Conservation (phyloP, 169 alveolate species). For the Cryptosporidium meleagridis region DNA sequence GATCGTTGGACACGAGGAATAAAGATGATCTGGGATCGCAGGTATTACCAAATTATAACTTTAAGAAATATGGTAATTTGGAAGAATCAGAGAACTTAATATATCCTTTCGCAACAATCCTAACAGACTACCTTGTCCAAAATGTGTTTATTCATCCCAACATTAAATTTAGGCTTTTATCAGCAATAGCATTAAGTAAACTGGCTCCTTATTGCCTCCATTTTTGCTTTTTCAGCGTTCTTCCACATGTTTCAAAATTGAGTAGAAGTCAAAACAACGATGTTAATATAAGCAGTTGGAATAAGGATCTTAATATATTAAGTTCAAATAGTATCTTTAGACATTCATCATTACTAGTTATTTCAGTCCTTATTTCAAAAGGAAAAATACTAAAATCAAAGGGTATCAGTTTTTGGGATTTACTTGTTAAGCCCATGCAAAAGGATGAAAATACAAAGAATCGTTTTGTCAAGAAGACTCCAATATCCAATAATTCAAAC, state of each 20-base stretch:
- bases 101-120: conserved; percentile 31
- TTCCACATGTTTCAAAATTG: neutral
- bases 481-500: neutral
- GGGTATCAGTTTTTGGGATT: conserved; percentile 13
- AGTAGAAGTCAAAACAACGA: neutral
- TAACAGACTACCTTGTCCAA: conserved; percentile 28
- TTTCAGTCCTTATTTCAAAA: conserved; percentile 11
- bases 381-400: neutral
- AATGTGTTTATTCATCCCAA: conserved; percentile 53
- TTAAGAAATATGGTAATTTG: neutral
- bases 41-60: neutral
- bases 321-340: conserved; percentile 17
- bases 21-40: conserved; percentile 14
- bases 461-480: neutral
- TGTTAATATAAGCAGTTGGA: neutral
- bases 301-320: neutral
- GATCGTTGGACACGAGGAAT: neutral
- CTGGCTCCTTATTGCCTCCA: conserved; percentile 30
- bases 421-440: neutral
- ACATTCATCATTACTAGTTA: conserved; percentile 40
- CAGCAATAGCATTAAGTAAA: conserved; percentile 13
- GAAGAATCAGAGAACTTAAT: neutral
- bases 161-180: conserved; percentile 26
- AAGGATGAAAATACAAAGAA: neutral
- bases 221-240: neutral